Conservation (phyloP, 768 basidiomycete genomes). For the Mycena galopus region DNA sequence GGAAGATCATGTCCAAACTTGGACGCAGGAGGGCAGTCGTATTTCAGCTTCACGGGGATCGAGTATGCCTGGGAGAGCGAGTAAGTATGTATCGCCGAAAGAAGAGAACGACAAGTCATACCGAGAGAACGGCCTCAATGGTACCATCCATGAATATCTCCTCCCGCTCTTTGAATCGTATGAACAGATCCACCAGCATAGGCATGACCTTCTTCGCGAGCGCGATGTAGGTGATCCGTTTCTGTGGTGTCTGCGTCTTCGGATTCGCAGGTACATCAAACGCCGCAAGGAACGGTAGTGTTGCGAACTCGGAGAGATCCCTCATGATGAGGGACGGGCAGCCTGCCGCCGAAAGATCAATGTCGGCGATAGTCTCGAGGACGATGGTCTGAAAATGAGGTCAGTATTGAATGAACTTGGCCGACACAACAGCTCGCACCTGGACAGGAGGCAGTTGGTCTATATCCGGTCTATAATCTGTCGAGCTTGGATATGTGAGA, state of each 20-base stretch:
- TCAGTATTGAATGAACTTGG: constrained; percentile 5
- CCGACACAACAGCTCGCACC: constrained; percentile 52
- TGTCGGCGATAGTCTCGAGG: constrained; percentile 74
- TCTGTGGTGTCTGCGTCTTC: constrained; percentile 60
- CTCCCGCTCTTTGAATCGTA: constrained; percentile 68
- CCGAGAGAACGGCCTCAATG: constrained; percentile 84
- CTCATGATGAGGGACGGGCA: constrained; percentile 81
- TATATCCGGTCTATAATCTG: constrained; percentile 91
- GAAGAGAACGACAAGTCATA: constrained; percentile 50
- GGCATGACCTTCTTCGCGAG: constrained; percentile 93
- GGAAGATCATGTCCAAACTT: constrained; percentile 90
- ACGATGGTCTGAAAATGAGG: constrained; percentile 68
- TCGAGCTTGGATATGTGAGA: constrained; percentile 83
- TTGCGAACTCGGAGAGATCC: constrained; percentile 88
- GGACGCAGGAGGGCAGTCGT: constrained; percentile 92
- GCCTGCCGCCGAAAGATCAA: constrained; percentile 74
- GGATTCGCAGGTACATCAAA: constrained; percentile 68
- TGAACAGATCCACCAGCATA: constrained; percentile 81
- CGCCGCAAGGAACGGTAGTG: constrained; percentile 88
- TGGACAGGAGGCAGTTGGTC: constrained; percentile 86
- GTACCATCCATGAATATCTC: constrained; percentile 87
- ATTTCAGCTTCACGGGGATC: constrained; percentile 93
- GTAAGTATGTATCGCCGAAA: not conserved
- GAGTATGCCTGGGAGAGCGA: constrained; percentile 74
- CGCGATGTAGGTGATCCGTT: constrained; percentile 89